These are phyloP conservation scores for Tylopilus intermedius DNA, from an alignment of 768 basidiomycete genomes.

Conservation along the genomic window DNA sequence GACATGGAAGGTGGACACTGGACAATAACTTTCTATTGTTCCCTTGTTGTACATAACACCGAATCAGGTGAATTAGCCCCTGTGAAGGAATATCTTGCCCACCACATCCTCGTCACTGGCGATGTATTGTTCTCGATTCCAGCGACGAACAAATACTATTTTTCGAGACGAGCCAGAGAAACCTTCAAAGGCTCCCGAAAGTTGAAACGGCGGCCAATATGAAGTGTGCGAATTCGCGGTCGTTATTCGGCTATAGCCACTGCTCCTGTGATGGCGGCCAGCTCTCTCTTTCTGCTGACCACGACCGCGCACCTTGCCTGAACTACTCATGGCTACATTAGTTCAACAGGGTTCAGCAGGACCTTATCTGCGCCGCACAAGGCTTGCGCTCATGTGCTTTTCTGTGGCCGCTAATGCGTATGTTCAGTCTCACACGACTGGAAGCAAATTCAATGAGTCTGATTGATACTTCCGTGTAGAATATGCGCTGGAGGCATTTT, in stretches of 20 bases:
- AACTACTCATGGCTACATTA: slow-evolving; percentile 12
- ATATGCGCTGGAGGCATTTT: slow-evolving; percentile 76
- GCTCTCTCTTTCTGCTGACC: background rate
- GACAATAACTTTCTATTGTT: slow-evolving; percentile 15
- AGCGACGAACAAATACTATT: no score
- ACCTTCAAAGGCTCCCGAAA: no score
- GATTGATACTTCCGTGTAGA: slow-evolving; percentile 31
- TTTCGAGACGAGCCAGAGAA: no score
- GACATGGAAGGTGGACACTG: slow-evolving; percentile 11
- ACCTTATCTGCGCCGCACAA: slow-evolving; percentile 19
- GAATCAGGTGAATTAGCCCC: slow-evolving; percentile 14
- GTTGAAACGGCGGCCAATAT: no score
- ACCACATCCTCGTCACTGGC: background rate
- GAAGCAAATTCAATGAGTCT: background rate
- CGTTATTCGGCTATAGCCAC: background rate
- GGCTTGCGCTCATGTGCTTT: slow-evolving; percentile 37
- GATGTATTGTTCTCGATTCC: background rate
- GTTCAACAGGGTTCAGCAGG: slow-evolving; percentile 2
- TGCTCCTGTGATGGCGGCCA: background rate
- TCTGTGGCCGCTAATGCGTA: slow-evolving; percentile 65
- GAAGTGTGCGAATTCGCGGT: background rate
- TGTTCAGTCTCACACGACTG: slow-evolving; percentile 23
- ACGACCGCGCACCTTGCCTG: background rate
- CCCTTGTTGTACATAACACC: background rate
- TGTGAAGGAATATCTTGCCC: background rate